Conservation (phyloP, 768 basidiomycete species). For the Phaffia tasmanica region DNA sequence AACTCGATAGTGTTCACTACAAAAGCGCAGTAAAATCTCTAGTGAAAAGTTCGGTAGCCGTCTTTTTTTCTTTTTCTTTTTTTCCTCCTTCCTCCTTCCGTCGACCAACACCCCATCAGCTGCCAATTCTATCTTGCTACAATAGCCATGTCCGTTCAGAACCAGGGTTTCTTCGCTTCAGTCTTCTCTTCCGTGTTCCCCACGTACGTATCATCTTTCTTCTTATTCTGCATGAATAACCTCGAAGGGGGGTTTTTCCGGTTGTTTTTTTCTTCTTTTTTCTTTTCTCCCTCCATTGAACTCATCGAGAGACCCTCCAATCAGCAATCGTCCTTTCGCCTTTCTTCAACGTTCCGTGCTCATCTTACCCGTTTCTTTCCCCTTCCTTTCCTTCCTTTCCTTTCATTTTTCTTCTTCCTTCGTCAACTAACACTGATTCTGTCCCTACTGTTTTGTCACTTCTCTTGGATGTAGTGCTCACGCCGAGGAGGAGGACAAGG, state of each 20-base stretch:
- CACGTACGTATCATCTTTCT: conserved; percentile 19
- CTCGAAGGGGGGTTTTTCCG: neutral
- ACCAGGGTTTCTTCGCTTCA: conserved; percentile 24
- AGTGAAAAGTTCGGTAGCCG: no score
- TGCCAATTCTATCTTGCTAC: conserved; percentile 3
- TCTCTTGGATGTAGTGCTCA: conserved; percentile 18
- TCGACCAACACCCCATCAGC: conserved; percentile 2
- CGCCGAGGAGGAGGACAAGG: conserved; percentile 25
- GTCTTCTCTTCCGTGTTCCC: conserved; percentile 21
- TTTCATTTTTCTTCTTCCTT: neutral
- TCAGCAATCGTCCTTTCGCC: conserved; percentile 8
- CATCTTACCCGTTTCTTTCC: neutral
- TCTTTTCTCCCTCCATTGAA: no score
- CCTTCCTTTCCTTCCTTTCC: neutral
- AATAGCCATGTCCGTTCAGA: conserved; percentile 3
- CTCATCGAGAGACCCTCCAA: no score
- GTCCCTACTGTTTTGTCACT: neutral
- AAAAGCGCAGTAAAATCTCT: no score
- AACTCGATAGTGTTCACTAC: no score
- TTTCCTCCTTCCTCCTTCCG: conserved; percentile 2
- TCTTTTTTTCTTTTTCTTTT: neutral
- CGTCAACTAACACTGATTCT: neutral
- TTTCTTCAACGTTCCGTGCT: neutral
- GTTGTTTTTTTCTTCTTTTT: no score
- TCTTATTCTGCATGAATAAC: no score